Evolutionary conservation across 768 basidiomycete genomes (phyloP), one percentile per base, ranked within the genome.

Genomic region (Rhodotorula sphaerocarpa): DNA sequence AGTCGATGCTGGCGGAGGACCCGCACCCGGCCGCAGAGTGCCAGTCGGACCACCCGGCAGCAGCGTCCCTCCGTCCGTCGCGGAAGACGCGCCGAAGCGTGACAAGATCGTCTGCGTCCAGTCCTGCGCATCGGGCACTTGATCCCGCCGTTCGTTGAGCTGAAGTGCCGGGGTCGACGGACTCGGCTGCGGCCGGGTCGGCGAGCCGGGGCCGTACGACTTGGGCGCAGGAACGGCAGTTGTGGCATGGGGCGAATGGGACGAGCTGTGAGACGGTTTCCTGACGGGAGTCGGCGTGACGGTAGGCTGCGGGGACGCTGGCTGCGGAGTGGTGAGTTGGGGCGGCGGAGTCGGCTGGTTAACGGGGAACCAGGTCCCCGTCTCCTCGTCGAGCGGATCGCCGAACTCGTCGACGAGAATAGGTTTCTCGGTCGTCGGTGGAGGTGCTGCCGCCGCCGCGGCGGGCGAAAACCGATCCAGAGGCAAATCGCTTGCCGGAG

Each of bases 331-430:
- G 11, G 48, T 53, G 3, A 42, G 34, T 21, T 41, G 54, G 7
- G 20, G 39, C 2, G 48, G 54, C 23, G 56, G 44, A 16, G 64
- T 39, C 25, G 59, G 50, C 31, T 34, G 50, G 42, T 52, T 27
- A 42, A 58, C 47, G 1, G 60, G 57, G 50, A 66, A 66, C 65
- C 65, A 66, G 21, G 66, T 63, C 9, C 55, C 50, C 39, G 54
- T 56, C 14, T 63, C 57, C 16, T 63, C 61, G 48, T 54, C 61
- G 46, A 63, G 44, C 21, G 61, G 61, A 18, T 63, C 61, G 25
- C 66, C 61, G 25, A 47, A 56, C 45, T 56, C 55, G 45, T 56
- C 55, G 33, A 57, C 33, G 7, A 25, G 36, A 3, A 6, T 5
- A 31, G 34, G 33, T 18, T 36, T 47, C 31, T 11, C 30, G 43